Evolutionary conservation across 2,329 filamentous ascomycete species (phyloP).

Genomic region (Fusarium tuaranense): DNA sequence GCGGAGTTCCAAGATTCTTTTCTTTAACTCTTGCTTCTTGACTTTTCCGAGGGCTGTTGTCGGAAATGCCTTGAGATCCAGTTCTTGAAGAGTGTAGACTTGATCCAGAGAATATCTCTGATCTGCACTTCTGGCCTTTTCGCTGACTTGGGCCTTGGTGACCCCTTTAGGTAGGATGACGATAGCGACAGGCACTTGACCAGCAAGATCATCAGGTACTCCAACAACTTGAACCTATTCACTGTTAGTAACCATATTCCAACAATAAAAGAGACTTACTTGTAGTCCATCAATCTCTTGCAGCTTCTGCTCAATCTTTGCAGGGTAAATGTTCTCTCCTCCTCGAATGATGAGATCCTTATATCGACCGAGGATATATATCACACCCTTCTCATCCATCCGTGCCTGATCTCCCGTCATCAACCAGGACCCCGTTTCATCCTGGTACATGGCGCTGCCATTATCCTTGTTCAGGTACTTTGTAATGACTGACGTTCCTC

Average conservation of each 20-base stretch:
- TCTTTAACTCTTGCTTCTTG: slow-evolving; percentile 53
- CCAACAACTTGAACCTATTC: slow-evolving; percentile 56
- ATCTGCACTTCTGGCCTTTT: slow-evolving; percentile 48
- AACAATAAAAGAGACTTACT: slow-evolving; percentile 19
- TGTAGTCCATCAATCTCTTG: slow-evolving; percentile 49
- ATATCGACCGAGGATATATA: slow-evolving; percentile 56
- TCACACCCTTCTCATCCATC: slow-evolving; percentile 52
- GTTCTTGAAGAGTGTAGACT: slow-evolving; percentile 56
- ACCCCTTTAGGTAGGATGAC: slow-evolving; percentile 49
- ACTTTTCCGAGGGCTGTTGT: slow-evolving; percentile 59
- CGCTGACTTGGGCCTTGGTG: slow-evolving; percentile 48
- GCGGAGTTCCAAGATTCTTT: slow-evolving; percentile 33
- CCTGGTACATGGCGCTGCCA: slow-evolving; percentile 50
- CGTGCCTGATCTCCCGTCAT: slow-evolving; percentile 55
- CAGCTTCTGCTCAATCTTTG: slow-evolving; percentile 51
- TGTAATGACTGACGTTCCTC: slow-evolving; percentile 51
- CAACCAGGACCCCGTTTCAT: slow-evolving; percentile 51
- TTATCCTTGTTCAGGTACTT: slow-evolving; percentile 47
- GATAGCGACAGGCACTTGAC: slow-evolving; percentile 61
- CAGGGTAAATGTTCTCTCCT: slow-evolving; percentile 58
- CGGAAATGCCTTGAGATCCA: slow-evolving; percentile 53
- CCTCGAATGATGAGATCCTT: slow-evolving; percentile 60
- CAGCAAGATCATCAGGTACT: slow-evolving; percentile 57
- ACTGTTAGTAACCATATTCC: slow-evolving; percentile 10
- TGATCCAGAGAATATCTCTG: slow-evolving; percentile 53